Conservation (phyloP, 768 basidiomycete genomes). For the Russula lepida region DNA sequence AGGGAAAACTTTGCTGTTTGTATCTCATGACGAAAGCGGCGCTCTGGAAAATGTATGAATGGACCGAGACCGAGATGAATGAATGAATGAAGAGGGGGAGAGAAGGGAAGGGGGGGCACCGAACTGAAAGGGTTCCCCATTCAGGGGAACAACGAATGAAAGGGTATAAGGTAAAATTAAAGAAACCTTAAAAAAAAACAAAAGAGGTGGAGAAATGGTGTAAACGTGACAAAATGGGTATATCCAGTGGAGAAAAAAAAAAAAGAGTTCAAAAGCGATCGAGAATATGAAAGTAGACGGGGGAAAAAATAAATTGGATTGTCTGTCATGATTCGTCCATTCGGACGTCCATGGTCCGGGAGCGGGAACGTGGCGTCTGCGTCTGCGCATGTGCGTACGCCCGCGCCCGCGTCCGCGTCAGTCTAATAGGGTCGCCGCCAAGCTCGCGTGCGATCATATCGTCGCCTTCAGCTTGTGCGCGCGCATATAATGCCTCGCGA, state of each 20-base stretch:
- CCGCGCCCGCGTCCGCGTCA: not conserved
- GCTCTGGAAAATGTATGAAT: not conserved
- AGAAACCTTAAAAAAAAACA: not conserved
- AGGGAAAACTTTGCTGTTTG: not conserved
- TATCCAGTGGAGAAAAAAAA: not conserved
- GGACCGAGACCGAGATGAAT: not conserved
- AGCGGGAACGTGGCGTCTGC: not conserved
- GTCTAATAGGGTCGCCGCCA: slow-evolving; percentile 2
- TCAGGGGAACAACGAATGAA: not conserved
- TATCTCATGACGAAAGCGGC: not conserved
- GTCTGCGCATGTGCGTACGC: not conserved
- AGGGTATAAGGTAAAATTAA: not conserved
- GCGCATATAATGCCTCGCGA: slow-evolving; percentile 44
- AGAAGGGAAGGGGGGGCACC: too few relatives aligned
- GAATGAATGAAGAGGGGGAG: too few relatives aligned
- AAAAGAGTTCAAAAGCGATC: not conserved
- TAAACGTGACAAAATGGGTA: not conserved
- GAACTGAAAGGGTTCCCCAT: too few relatives aligned
- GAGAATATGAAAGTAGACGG: not conserved
- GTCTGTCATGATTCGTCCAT: slow-evolving; percentile 21
- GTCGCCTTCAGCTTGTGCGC: slow-evolving; percentile 43
- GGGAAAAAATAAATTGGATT: not conserved
- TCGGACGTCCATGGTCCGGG: not conserved
- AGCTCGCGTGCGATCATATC: slow-evolving; percentile 30
- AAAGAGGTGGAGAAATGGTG: too few relatives aligned